Conservation (phyloP, 495 filamentous ascomycete genomes). For the Penicillium parvum region DNA sequence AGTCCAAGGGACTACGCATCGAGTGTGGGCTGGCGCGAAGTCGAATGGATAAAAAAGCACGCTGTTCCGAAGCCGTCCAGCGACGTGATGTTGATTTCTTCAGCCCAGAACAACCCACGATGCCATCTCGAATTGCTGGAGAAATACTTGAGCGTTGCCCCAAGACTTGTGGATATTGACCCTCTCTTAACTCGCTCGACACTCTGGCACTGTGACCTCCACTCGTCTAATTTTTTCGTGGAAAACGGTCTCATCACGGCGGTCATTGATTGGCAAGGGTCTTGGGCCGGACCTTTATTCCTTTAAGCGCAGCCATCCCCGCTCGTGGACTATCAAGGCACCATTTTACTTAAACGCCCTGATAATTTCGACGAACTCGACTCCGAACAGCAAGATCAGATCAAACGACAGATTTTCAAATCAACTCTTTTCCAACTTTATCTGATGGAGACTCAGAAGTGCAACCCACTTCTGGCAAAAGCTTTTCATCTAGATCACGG, state of each 20-base stretch:
- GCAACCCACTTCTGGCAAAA: conserved; percentile 17
- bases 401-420: conserved; percentile 25
- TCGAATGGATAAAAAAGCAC: conserved; percentile 25
- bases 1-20: conserved; percentile 17
- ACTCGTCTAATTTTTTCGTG: conserved; percentile 37
- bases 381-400: conserved; percentile 18
- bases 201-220: conserved; percentile 38
- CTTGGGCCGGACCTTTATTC: conserved; percentile 29
- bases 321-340: conserved; percentile 29
- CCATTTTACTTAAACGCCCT: conserved; percentile 20
- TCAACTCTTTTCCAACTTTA: conserved; percentile 28
- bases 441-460: conserved; percentile 18
- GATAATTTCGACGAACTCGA: conserved; percentile 24
- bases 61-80: conserved; percentile 17
- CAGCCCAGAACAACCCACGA: background rate
- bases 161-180: conserved; percentile 26
- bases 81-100: conserved; percentile 15
- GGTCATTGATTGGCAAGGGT: conserved; percentile 36
- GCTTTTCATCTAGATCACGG: conserved; percentile 26
- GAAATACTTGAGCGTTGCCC: conserved; percentile 6
- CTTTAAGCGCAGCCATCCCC: conserved; percentile 25
- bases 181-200: conserved; percentile 13
- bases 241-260: conserved; percentile 22
- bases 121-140: conserved; percentile 2
- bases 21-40: conserved; percentile 24